Evolutionary conservation across 495 filamentous ascomycete genomes (phyloP), one percentile per base, ranked within the genome.

Genomic region (Aspergillus conjunctus): DNA sequence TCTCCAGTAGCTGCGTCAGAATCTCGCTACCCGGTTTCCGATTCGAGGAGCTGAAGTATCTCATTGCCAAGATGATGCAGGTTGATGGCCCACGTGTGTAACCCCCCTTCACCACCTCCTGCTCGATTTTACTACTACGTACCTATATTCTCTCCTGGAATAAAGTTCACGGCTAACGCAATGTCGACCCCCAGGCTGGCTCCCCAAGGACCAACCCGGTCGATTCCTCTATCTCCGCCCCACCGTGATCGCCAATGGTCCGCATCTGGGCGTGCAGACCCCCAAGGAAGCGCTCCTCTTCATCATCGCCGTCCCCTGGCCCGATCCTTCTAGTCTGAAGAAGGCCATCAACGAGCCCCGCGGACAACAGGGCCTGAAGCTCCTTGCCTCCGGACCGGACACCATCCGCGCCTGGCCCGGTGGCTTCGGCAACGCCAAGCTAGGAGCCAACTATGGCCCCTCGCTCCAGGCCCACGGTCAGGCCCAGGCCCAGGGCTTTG

Each of bases 391-490:
- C 45, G 75, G 79, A 41, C 86, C 91, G 50, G 87, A 94, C 69
- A 88, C 84, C 73, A 84, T 94, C 56, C 87, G 93, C 48, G 92
- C 92, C 15, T 97, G 92, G 92, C 92, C 92, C 30, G 92, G 92
- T 41, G 92, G 92, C 30, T 94, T 93, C 68, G 92, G 92, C 0
- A 91, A 87, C 64, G 91, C 91, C 51, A 96, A 97, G 76, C 85
- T 97, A 11, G 91, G 91, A 49, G 92, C 92, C 26, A 97, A 97
- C 79, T 96, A 97, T 71, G 92, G 91, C 0, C 92, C 92, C 7
- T 85, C 81, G 22, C 77, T 97, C 43, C 80, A 89, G 58, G 88
- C 91, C 2, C 91, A 92, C 45, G 78, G 81, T 39, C 87, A 91
- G 69, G 92, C 92, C 8, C 76, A 81, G 57, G 79, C 76, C 11